A percentile compares a stretch with the other conserved stretches of the same genome.
Conservation (phyloP, 1,284 basidiomycete species). For the Rhizopogon hawkerae region DNA sequence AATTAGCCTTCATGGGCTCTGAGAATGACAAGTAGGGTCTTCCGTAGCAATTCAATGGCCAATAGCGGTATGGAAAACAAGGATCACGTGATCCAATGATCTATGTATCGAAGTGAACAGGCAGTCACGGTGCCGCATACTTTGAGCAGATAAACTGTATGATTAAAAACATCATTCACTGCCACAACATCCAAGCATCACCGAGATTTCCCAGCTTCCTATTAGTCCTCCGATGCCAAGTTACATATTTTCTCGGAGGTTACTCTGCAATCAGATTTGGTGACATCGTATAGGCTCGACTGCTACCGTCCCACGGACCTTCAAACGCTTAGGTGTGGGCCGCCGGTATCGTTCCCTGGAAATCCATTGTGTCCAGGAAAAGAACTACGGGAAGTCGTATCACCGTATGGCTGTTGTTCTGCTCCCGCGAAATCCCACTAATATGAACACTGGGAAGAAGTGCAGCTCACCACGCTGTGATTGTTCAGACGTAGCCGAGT, state of each 20-base stretch:
- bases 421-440: not conserved
- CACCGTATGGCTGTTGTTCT: not conserved
- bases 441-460: too few relatives aligned
- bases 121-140: too few relatives aligned
- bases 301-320: not conserved
- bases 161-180: not conserved
- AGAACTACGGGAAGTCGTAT: not conserved
- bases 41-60: too few relatives aligned
- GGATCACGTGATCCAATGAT: not conserved
- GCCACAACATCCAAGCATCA: not conserved
- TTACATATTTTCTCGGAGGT: not conserved
- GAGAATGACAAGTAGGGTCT: constrained; percentile 1
- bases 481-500: constrained; percentile 1
- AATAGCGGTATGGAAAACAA: not conserved
- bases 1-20: constrained; percentile 48
- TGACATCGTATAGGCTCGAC: too few relatives aligned
- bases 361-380: constrained; percentile 1
- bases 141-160: too few relatives aligned
- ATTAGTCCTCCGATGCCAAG: not conserved
- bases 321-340: constrained; percentile 1
- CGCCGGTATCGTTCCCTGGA: not conserved
- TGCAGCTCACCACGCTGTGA: not conserved
- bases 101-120: too few relatives aligned
- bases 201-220: not conserved
- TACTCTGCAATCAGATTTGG: not conserved